Percentiles rank a stretch among this genome's conserved stretches.
Conservation (phyloP, 2,329 filamentous ascomycete species). For the Sporothrix curviconia region DNA sequence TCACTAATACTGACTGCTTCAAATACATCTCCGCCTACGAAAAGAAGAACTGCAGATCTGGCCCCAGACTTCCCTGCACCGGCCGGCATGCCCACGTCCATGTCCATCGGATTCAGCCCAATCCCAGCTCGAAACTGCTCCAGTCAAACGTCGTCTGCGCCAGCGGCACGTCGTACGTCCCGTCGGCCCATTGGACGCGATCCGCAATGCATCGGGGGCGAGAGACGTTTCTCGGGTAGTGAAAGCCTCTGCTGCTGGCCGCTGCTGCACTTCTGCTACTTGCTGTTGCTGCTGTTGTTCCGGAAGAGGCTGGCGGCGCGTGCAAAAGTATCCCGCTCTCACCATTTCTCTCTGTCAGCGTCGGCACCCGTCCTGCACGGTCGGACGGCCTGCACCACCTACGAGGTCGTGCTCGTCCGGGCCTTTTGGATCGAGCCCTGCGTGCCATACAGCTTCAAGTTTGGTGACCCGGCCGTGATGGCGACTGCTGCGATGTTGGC, state of each 20-base stretch:
- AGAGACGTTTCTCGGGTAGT: neutral
- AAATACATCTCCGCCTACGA: neutral
- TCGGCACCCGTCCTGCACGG: too few relatives aligned
- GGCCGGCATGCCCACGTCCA: neutral
- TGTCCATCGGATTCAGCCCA: neutral
- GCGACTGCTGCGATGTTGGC: neutral
- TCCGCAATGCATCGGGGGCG: neutral
- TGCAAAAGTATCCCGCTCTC: too few relatives aligned
- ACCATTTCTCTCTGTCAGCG: too few relatives aligned
- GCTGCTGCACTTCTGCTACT: too few relatives aligned
- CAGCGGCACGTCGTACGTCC: constrained; percentile 8
- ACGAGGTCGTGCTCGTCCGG: neutral
- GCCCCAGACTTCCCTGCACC: too few relatives aligned
- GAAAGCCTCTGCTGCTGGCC: too few relatives aligned
- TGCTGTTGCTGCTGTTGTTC: neutral
- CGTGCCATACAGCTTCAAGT: neutral
- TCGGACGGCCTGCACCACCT: neutral
- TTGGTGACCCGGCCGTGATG: neutral
- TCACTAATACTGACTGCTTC: too few relatives aligned
- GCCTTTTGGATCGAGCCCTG: neutral
- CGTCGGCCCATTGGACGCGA: constrained; percentile 5
- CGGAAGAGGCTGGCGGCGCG: too few relatives aligned
- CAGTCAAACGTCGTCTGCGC: constrained; percentile 7
- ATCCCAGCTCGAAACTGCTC: constrained; percentile 1
- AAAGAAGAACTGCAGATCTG: too few relatives aligned